Percentiles rank a stretch among this genome's conserved stretches.
These are phyloP conservation scores for Imleria badia DNA, from an alignment of 768 basidiomycete species.

Conservation along the genomic window DNA sequence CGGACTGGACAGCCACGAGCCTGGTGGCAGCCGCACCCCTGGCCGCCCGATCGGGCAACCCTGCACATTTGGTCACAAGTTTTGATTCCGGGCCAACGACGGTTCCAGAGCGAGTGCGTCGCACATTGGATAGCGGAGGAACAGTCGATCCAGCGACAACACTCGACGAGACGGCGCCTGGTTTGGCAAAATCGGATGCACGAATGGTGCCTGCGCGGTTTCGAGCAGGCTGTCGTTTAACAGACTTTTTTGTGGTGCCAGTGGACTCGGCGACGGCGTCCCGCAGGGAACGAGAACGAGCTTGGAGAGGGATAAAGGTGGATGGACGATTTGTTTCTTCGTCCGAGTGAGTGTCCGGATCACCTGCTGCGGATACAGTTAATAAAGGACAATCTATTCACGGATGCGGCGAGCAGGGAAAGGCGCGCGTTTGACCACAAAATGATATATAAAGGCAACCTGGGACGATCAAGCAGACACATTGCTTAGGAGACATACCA, in stretches of 20 bases:
- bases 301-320: not conserved
- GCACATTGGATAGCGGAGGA: constrained; percentile 20
- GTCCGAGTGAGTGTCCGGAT: constrained; percentile 8
- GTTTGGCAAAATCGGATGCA: constrained; percentile 42
- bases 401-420: not conserved
- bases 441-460: not conserved
- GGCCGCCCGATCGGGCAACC: not conserved
- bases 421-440: not conserved
- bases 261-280: constrained; percentile 3
- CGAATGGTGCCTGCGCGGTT: constrained; percentile 52
- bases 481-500: constrained; percentile 24
- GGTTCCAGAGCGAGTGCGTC: constrained; percentile 51
- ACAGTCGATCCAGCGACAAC: not conserved
- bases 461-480: not conserved
- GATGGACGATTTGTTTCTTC: constrained; percentile 1
- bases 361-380: constrained; percentile 11
- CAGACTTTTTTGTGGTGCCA: constrained; percentile 15
- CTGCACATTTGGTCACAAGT: constrained; percentile 11
- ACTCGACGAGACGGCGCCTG: constrained; percentile 5
- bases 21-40: not conserved
- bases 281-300: constrained; percentile 25
- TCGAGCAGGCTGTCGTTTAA: constrained; percentile 16
- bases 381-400: constrained; percentile 4
- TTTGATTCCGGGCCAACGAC: constrained; percentile 35
- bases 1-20: constrained; percentile 3